Evolutionary conservation across 345 rosid species (phyloP).

Genomic region (Alliaria petiolata): DNA sequence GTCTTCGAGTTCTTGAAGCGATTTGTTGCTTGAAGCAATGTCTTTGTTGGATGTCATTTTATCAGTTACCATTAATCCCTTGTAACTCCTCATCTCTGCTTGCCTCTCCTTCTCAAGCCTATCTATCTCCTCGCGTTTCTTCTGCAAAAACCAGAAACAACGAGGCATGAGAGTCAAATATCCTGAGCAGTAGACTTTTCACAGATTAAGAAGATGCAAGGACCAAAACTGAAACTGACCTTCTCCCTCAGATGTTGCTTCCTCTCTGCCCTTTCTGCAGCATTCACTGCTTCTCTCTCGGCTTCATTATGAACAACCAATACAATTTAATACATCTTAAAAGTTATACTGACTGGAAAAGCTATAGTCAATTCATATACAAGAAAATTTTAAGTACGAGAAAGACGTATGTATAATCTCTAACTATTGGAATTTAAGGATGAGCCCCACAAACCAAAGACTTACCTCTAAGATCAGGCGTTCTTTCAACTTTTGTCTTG

Average conservation of each 20-base stretch:
- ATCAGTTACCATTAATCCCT: slow-evolving; percentile 90
- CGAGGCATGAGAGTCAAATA: neutral
- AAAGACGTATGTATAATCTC: neutral
- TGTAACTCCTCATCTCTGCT: slow-evolving; percentile 92
- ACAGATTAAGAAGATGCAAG: neutral
- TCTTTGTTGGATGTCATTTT: slow-evolving; percentile 98
- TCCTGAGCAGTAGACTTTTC: neutral
- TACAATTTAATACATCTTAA: neutral
- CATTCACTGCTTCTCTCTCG: slow-evolving; percentile 84
- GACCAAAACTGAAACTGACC: slow-evolving; percentile 40
- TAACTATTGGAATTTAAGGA: neutral
- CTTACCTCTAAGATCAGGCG: slow-evolving; percentile 87
- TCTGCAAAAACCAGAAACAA: slow-evolving; percentile 54
- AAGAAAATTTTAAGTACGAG: neutral
- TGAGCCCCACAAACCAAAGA: neutral
- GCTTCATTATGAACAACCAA: slow-evolving; percentile 45
- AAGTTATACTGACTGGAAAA: too few relatives aligned
- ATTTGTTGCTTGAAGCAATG: slow-evolving; percentile 73
- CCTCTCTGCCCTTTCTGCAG: slow-evolving; percentile 93
- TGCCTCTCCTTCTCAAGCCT: slow-evolving; percentile 93
- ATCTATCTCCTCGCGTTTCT: slow-evolving; percentile 84
- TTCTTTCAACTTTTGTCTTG: slow-evolving; percentile 88
- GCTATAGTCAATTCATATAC: neutral
- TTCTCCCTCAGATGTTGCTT: slow-evolving; percentile 79
- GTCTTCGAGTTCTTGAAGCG: slow-evolving; percentile 93